These are phyloP conservation scores for Coprinellus aureogranulatus DNA, from an alignment of 768 basidiomycete species.

Conservation along the genomic window DNA sequence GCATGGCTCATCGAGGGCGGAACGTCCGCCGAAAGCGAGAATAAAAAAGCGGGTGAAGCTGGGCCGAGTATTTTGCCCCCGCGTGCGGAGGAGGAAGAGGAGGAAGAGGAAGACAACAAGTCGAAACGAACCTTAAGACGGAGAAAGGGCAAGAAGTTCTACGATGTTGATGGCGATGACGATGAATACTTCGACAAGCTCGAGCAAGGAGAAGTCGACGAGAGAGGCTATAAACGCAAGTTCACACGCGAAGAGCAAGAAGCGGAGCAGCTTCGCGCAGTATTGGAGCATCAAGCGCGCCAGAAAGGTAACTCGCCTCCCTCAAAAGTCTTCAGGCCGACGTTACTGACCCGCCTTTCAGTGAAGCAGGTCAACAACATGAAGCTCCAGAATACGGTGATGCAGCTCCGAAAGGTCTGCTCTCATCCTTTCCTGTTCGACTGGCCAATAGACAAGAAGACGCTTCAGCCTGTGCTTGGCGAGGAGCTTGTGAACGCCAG, in stretches of 20 bases:
- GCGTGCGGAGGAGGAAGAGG: slow-evolving; percentile 16
- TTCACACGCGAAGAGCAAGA: slow-evolving; percentile 33
- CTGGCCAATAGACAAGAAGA: slow-evolving; percentile 68
- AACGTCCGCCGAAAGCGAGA: slow-evolving; percentile 22
- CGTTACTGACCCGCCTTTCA: slow-evolving; percentile 24
- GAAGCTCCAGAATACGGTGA: slow-evolving; percentile 90
- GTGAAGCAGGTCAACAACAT: slow-evolving; percentile 88
- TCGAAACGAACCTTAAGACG: slow-evolving; percentile 25
- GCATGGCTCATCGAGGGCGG: slow-evolving; percentile 50
- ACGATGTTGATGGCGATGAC: slow-evolving; percentile 59
- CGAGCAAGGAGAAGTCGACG: slow-evolving; percentile 46
- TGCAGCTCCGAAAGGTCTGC: slow-evolving; percentile 97
- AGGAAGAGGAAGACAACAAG: slow-evolving; percentile 25
- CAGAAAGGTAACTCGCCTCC: slow-evolving; percentile 49
- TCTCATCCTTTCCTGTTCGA: slow-evolving; percentile 91
- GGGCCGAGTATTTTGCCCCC: slow-evolving; percentile 12
- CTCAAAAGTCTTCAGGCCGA: not conserved
- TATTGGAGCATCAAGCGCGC: slow-evolving; percentile 55
- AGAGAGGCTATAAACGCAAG: slow-evolving; percentile 29
- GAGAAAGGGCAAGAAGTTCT: slow-evolving; percentile 40
- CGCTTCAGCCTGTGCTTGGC: slow-evolving; percentile 62
- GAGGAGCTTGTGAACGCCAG: slow-evolving; percentile 81
- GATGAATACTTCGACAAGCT: slow-evolving; percentile 65
- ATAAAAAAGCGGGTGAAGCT: too few relatives aligned
- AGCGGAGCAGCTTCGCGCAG: slow-evolving; percentile 52